These are phyloP conservation scores for Oryza longistaminata DNA, from an alignment of 176 grass and related monocot species.

Conservation along the genomic window DNA sequence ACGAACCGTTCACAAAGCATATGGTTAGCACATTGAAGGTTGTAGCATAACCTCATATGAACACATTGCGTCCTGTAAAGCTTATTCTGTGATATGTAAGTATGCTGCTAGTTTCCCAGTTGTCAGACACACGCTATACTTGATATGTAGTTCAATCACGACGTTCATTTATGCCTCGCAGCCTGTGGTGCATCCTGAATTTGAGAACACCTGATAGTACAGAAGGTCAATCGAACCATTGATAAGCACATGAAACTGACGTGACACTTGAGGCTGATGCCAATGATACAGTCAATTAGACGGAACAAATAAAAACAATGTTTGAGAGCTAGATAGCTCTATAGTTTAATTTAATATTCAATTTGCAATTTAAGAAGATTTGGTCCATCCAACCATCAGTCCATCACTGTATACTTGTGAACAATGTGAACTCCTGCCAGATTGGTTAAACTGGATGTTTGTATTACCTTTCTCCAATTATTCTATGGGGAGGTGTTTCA, in stretches of 20 bases:
- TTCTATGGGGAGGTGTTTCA: too few species aligned
- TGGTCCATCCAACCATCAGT: background rate
- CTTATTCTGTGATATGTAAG: background rate
- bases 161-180: background rate
- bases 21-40: background rate
- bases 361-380: background rate
- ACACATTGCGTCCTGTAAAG: background rate
- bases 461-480: background rate
- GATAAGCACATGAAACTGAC: background rate
- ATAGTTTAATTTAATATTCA: background rate
- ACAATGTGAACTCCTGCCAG: background rate
- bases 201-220: background rate
- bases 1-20: background rate
- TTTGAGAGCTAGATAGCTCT: background rate
- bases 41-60: conserved; percentile 15
- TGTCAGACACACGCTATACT: background rate
- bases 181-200: background rate
- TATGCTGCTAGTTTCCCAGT: background rate
- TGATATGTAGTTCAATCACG: background rate
- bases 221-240: background rate
- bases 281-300: background rate
- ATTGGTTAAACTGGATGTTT: background rate
- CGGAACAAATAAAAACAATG: background rate
- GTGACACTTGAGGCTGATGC: background rate
- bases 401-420: background rate